Conservation (phyloP, 2,329 filamentous ascomycete species). For the Grosmannia clavigera region DNA sequence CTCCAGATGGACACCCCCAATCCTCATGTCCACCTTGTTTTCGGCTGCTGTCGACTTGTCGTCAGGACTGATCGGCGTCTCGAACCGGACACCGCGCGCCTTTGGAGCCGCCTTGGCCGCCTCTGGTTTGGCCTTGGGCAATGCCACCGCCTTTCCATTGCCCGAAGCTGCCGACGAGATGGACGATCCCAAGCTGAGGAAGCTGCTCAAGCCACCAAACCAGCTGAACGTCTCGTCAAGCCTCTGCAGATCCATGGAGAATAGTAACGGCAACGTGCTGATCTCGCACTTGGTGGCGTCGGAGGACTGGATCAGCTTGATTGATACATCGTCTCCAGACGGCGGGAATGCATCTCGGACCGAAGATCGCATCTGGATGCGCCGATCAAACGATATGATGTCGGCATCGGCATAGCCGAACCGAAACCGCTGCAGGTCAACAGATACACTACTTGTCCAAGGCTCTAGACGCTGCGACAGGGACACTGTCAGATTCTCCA, state of each 20-base stretch:
- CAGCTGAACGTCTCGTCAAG: slow-evolving; percentile 79
- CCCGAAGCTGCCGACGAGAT: slow-evolving; percentile 59
- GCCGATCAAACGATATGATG: slow-evolving; percentile 50
- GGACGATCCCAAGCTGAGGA: slow-evolving; percentile 78
- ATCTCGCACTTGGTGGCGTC: slow-evolving; percentile 45
- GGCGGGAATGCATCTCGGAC: slow-evolving; percentile 45
- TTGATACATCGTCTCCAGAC: slow-evolving; percentile 43
- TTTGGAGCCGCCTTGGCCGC: slow-evolving; percentile 26
- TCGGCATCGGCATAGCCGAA: slow-evolving; percentile 52
- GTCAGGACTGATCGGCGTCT: slow-evolving; percentile 30
- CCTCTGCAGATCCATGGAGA: slow-evolving; percentile 65
- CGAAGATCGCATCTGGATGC: slow-evolving; percentile 44
- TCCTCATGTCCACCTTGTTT: slow-evolving; percentile 61
- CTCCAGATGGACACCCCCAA: slow-evolving; percentile 65
- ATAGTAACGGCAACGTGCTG: slow-evolving; percentile 61
- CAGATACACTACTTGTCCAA: slow-evolving; percentile 18
- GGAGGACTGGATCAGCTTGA: slow-evolving; percentile 35
- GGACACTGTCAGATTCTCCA: slow-evolving; percentile 30
- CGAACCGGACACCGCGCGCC: slow-evolving; percentile 45
- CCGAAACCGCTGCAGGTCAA: slow-evolving; percentile 43
- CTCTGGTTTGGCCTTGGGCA: slow-evolving; percentile 16
- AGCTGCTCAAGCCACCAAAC: slow-evolving; percentile 84
- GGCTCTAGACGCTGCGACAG: slow-evolving; percentile 11
- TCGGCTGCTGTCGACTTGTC: slow-evolving; percentile 33
- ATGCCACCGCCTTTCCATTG: slow-evolving; percentile 7